Evolutionary conservation across 768 basidiomycete species (phyloP).

Genomic region (Xerocomellus intermedius): DNA sequence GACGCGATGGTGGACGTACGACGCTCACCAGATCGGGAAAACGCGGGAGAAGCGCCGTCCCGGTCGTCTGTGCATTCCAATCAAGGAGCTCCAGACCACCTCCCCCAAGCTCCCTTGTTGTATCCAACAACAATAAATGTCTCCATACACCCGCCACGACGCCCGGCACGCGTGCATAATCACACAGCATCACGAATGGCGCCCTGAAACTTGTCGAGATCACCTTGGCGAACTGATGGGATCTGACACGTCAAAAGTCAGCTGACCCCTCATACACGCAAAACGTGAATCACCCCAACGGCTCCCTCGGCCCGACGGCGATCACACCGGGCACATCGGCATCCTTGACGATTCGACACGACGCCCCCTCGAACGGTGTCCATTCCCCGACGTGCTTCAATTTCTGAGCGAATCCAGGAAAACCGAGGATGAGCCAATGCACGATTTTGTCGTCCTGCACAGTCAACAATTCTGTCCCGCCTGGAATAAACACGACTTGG

Average conservation of each 20-base stretch:
- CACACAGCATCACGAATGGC: conserved; percentile 22
- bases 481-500: conserved; percentile 27
- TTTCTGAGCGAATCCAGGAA: conserved; percentile 9
- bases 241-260: not conserved
- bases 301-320: conserved; percentile 19
- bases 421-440: conserved; percentile 23
- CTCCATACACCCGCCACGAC: conserved; percentile 23
- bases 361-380: conserved; percentile 9
- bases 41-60: conserved; percentile 25
- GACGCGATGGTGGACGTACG: not conserved
- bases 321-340: conserved; percentile 15
- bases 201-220: conserved; percentile 17
- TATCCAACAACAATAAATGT: conserved; percentile 27
- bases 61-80: conserved; percentile 25
- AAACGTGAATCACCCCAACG: not conserved
- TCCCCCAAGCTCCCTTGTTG: conserved; percentile 11
- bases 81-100: conserved; percentile 30
- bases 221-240: conserved; percentile 18
- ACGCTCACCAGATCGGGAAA: conserved; percentile 21
- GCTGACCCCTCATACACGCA: not conserved
- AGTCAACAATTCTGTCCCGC: conserved; percentile 27
- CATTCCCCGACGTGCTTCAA: conserved; percentile 25
- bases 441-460: conserved; percentile 26
- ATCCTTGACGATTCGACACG: conserved; percentile 25
- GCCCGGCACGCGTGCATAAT: conserved; percentile 25